These are phyloP conservation scores for Phytophthora pistaciae DNA, from an alignment of 352 stramenopile species.

Conservation along the genomic window DNA sequence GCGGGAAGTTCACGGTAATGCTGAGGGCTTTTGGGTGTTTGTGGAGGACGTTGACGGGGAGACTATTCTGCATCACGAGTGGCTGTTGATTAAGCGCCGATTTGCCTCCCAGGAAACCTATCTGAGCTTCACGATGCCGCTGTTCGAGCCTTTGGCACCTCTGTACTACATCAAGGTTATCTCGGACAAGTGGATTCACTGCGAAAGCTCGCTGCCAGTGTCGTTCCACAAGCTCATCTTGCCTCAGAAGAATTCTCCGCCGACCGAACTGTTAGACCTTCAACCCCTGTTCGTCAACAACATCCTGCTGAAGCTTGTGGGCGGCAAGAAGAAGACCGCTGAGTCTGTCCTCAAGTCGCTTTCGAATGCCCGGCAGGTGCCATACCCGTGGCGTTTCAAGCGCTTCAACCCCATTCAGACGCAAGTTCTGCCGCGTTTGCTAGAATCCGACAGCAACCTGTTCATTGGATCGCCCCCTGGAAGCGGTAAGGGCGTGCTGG, in stretches of 20 bases:
- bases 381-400: conserved; percentile 81
- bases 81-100: conserved; percentile 94
- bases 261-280: conserved; percentile 98
- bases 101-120: conserved; percentile 87
- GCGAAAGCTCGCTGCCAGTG: conserved; percentile 95
- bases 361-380: conserved; percentile 42
- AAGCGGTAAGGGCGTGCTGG: conserved; percentile 95
- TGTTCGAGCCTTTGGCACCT: conserved; percentile 98
- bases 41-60: conserved; percentile 99
- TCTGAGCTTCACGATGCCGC: conserved; percentile 96
- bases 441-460: conserved; percentile 96
- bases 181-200: conserved; percentile 99
- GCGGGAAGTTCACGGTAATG: conserved; percentile 95
- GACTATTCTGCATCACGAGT: conserved; percentile 98
- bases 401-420: conserved; percentile 99
- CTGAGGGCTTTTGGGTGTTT: conserved; percentile 98
- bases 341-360: conserved; percentile 63
- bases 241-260: conserved; percentile 98
- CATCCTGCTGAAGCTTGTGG: conserved; percentile 74
- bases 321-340: conserved; percentile 67
- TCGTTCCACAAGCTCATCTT: conserved; percentile 99
- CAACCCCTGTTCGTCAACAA: conserved; percentile 96
- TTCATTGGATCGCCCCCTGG: conserved; percentile 96
- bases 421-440: conserved; percentile 96
- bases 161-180: conserved; percentile 99